A percentile compares a stretch with the other conserved stretches of the same genome.
Conservation (phyloP, 169 alveolate species). For the Plasmodium berghei region DNA sequence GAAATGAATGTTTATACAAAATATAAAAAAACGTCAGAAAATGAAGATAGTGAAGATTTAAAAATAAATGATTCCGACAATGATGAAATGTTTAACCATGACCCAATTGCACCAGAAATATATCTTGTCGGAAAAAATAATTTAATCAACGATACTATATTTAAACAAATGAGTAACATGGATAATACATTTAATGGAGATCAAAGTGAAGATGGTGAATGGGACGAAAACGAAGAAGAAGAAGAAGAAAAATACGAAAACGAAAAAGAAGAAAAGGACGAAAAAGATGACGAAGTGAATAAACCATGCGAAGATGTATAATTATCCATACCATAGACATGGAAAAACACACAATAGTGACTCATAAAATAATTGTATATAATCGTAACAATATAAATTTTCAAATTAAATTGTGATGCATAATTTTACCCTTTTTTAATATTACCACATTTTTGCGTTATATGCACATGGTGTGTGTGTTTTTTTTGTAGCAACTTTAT, state of each 20-base stretch:
- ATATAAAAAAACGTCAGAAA: neutral
- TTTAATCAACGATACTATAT: slow-evolving; percentile 21
- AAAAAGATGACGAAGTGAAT: neutral
- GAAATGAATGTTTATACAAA: neutral
- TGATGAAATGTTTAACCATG: slow-evolving; percentile 5
- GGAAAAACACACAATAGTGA: neutral
- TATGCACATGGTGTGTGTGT: too few species aligned
- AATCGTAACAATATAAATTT: too few species aligned
- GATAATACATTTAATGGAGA: slow-evolving; percentile 33
- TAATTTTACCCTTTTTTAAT: too few species aligned
- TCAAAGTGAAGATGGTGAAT: neutral
- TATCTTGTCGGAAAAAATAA: slow-evolving; percentile 32
- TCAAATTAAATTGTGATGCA: too few species aligned
- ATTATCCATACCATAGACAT: neutral
- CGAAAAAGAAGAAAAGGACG: neutral
- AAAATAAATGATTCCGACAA: neutral
- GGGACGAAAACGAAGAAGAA: slow-evolving; percentile 5
- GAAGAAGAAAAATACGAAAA: slow-evolving; percentile 6
- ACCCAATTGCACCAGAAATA: slow-evolving; percentile 49
- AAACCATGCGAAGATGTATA: neutral
- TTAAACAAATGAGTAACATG: slow-evolving; percentile 63
- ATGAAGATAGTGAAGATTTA: neutral
- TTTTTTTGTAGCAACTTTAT: too few species aligned
- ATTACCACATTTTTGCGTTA: too few species aligned
- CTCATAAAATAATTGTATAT: neutral